Percentiles rank a stretch among this genome's conserved stretches.
phyloP scores from a whole-genome alignment of 192 early-diverging fungal genomes.

The Coemansia sp. region DNA sequence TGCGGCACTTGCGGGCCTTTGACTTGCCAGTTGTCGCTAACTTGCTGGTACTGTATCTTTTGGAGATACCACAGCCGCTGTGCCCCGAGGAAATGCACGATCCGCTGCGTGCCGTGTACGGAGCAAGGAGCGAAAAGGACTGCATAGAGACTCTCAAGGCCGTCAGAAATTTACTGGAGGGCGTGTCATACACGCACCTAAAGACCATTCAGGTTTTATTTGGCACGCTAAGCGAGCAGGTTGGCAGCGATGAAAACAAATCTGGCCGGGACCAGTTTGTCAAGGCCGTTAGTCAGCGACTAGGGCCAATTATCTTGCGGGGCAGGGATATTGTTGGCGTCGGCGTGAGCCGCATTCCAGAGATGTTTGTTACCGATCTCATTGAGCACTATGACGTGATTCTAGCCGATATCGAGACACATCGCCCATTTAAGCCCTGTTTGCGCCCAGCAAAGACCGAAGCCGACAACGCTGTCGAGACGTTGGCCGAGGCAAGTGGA shows the following conservation, averaged over 20 bases:
- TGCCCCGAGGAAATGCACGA: constrained; percentile 69
- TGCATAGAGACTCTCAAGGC: constrained; percentile 13
- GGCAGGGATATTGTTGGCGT: constrained; percentile 36
- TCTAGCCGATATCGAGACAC: constrained; percentile 13
- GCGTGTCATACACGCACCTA: constrained; percentile 35
- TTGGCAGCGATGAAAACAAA: constrained; percentile 11
- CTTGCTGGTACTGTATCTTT: constrained; percentile 61
- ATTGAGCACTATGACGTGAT: constrained; percentile 46
- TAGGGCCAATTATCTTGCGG: constrained; percentile 50
- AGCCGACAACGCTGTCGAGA: background rate
- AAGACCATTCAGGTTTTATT: constrained; percentile 40
- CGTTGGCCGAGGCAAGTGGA: background rate
- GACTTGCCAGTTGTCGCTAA: constrained; percentile 58
- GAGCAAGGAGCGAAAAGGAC: constrained; percentile 34
- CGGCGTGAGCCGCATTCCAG: constrained; percentile 31
- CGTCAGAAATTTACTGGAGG: constrained; percentile 24
- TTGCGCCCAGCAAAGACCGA: constrained; percentile 18
- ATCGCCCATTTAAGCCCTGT: constrained; percentile 30
- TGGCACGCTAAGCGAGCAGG: constrained; percentile 19
- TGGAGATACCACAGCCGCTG: constrained; percentile 66
- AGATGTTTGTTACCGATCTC: constrained; percentile 32
- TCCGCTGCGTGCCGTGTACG: constrained; percentile 60
- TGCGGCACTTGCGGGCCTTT: constrained; percentile 54
- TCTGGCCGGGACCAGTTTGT: constrained; percentile 22
- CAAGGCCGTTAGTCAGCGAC: constrained; percentile 19